A percentile compares a stretch with the other conserved stretches of the same genome.
phyloP scores from a whole-genome alignment of 1,284 basidiomycete species.

The Trichosporon sp. region DNA sequence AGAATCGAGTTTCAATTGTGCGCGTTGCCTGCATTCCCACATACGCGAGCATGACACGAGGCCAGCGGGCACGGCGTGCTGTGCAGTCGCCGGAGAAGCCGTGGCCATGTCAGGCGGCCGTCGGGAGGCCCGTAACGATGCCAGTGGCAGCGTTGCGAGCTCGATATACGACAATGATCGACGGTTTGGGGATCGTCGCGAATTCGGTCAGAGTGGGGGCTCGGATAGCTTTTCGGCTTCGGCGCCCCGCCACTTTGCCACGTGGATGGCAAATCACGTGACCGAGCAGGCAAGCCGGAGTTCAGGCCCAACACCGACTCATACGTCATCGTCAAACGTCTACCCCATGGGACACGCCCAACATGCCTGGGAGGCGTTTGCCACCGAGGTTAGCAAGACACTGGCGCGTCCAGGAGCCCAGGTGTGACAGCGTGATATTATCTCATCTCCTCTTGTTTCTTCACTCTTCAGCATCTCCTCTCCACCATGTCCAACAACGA shows the following conservation, averaged over 20 bases:
- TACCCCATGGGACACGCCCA: neutral
- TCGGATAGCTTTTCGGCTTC: neutral
- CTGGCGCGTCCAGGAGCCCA: neutral
- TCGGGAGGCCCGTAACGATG: no score
- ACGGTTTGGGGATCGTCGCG: neutral
- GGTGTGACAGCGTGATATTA: neutral
- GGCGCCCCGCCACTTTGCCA: neutral
- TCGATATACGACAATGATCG: neutral
- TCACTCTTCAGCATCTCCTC: neutral
- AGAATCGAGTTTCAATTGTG: neutral
- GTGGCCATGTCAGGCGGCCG: neutral
- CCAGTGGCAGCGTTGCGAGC: neutral
- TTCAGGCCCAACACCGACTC: neutral
- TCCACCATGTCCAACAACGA: slow-evolving; percentile 21
- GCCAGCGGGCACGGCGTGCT: neutral
- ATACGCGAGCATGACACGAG: neutral
- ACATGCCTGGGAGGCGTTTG: neutral
- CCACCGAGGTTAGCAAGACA: neutral
- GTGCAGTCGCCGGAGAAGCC: neutral
- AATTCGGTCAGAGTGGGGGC: neutral
- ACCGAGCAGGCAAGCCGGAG: neutral
- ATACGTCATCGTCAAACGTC: slow-evolving; percentile 1
- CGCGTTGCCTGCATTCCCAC: neutral
- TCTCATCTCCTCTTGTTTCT: neutral
- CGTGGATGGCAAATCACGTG: neutral